These are phyloP conservation scores for Citrus glauca DNA, from an alignment of 345 rosid species.

Conservation along the genomic window DNA sequence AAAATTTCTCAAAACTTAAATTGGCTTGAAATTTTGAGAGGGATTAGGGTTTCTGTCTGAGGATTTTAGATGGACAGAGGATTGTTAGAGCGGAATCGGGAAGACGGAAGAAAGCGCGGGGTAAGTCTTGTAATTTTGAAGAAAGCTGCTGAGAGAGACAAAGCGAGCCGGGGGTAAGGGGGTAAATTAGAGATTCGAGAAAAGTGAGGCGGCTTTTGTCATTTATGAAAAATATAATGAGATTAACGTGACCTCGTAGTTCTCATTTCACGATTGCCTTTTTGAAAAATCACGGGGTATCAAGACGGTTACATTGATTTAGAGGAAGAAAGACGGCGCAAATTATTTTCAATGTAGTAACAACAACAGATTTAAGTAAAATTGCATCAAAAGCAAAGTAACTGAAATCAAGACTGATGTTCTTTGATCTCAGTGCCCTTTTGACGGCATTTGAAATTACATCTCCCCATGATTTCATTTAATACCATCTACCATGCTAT, in stretches of 20 bases:
- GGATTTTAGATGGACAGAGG: background rate
- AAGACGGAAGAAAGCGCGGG: background rate
- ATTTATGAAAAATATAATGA: background rate
- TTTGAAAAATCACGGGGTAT: background rate
- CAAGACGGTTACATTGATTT: background rate
- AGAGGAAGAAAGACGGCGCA: background rate
- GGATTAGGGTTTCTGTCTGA: conserved; percentile 12
- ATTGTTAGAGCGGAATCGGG: too few relatives aligned
- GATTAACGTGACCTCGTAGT: too few relatives aligned
- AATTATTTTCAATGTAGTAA: background rate
- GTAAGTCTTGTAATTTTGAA: background rate
- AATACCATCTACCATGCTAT: background rate
- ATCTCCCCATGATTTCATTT: background rate
- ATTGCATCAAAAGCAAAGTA: background rate
- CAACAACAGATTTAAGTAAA: background rate
- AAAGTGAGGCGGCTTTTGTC: background rate
- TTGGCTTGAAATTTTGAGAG: background rate
- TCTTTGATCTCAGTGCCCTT: too few relatives aligned
- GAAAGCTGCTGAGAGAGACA: background rate
- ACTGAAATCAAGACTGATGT: background rate
- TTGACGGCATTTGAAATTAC: background rate
- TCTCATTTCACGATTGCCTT: background rate
- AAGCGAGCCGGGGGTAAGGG: too few relatives aligned
- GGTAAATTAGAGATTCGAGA: background rate
- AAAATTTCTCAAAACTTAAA: background rate